phyloP scores from a whole-genome alignment of 164 flowering plant genomes.

The Vitis rupestris region DNA sequence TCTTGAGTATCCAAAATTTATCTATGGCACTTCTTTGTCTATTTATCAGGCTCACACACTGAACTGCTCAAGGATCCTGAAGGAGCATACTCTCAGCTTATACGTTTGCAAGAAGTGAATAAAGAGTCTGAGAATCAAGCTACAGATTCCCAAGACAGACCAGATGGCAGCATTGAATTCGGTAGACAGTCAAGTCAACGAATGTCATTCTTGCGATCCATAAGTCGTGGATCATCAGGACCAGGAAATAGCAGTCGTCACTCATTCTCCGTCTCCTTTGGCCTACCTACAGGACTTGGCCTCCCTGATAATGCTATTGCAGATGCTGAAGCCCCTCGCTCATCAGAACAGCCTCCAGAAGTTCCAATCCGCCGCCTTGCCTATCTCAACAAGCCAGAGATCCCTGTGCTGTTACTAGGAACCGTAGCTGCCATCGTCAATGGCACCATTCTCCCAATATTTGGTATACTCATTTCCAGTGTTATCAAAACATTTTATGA shows the following conservation, averaged over 20 bases:
- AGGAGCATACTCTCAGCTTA: slow-evolving; percentile 68
- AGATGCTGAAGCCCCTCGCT: slow-evolving; percentile 8
- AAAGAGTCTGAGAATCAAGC: slow-evolving; percentile 22
- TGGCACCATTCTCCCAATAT: slow-evolving; percentile 48
- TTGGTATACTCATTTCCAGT: slow-evolving; percentile 42
- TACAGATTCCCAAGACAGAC: slow-evolving; percentile 17
- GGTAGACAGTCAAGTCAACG: slow-evolving; percentile 31
- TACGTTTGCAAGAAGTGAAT: slow-evolving; percentile 50
- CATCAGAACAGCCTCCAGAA: slow-evolving; percentile 15
- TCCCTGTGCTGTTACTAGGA: slow-evolving; percentile 41
- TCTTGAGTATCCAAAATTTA: too few species aligned
- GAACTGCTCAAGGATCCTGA: slow-evolving; percentile 54
- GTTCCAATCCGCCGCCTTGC: slow-evolving; percentile 51
- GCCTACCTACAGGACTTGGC: slow-evolving; percentile 25
- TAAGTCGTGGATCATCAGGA: slow-evolving; percentile 47
- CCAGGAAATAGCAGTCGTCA: slow-evolving; percentile 41
- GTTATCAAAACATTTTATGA: slow-evolving; percentile 40
- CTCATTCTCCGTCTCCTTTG: slow-evolving; percentile 38
- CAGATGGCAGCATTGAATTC: slow-evolving; percentile 23
- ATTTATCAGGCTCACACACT: slow-evolving; percentile 54
- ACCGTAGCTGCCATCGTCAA: slow-evolving; percentile 33
- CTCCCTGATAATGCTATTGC: slow-evolving; percentile 2
- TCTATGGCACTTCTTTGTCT: not conserved
- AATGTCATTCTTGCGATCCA: slow-evolving; percentile 23
- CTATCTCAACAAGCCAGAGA: slow-evolving; percentile 58